Base-by-base conservation (phyloP, 192 early-diverging fungal species). In the Coemansia sp. region DNA sequence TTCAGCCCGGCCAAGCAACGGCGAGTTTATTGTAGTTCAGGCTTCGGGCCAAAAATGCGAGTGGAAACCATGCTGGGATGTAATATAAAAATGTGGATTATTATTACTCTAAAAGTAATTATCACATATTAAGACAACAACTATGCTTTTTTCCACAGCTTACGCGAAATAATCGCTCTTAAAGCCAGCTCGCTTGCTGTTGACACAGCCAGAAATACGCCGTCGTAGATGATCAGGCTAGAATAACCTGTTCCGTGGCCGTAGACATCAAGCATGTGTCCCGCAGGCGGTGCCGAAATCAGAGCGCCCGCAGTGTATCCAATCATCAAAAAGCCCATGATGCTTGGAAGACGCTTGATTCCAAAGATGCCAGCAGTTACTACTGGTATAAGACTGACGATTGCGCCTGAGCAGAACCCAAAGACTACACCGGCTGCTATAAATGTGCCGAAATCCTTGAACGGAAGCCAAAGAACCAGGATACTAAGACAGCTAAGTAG, bases 361-460 rank as follows among this genome's bases (percentile, higher is more conserved):
- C 69, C 69, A 71, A 71, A 71, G 21, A 64, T 23, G 19, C 64
- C 64, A 39, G 68, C 74, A 21, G 62, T 59, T 18, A 66, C 59
- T 4, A 69, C 69, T 3, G 68, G 74, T 13, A 71, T 42, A n/a
- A 68, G 56, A 3, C 64, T 59, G 5, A 78, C 64, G 24, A 78
- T 51, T 19, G 54, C 63, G 17, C 66, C 67, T 13, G 62, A 69
- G 17, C 46, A 65, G 23, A 76, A 76, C 2, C 73, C 73, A 55
- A 64, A 71, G 2, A 78, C 17, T 1, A 62, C 47, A 4, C 55
- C 68, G 2, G 61, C 43, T 0, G 61, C 64, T 22, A 64, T 55
- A 21, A 78, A 53, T 5, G 62, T 54, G n/a, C 61, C 61, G 13
- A 59, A 14, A 19, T 24, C 44, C 18, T 62, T 59, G 27, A 71